These are phyloP conservation scores for Populus hybrid DNA, from an alignment of 441 rosid genomes.

Conservation along the genomic window DNA sequence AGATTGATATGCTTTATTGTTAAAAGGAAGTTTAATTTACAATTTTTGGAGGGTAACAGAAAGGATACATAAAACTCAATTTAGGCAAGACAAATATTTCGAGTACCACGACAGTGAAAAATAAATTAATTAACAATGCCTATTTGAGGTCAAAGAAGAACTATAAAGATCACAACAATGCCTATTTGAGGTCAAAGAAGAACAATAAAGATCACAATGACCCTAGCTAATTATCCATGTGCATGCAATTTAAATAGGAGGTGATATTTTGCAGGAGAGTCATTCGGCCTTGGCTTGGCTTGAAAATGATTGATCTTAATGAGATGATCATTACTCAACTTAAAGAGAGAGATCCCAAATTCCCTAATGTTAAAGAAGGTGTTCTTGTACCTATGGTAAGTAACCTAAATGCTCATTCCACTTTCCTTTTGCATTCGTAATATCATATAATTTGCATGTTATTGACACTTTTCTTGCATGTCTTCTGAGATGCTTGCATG, in stretches of 20 bases:
- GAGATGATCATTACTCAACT: conserved; percentile 75
- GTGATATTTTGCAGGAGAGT: conserved; percentile 61
- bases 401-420: background rate
- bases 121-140: background rate
- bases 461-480: background rate
- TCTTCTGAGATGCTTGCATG: background rate
- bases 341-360: conserved; percentile 65
- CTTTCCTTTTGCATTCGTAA: background rate
- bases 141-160: no score
- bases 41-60: background rate
- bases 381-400: conserved; percentile 72
- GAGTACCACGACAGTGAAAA: background rate
- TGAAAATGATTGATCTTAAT: conserved; percentile 88
- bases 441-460: background rate
- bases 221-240: background rate
- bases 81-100: background rate
- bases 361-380: conserved; percentile 69
- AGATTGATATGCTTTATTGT: background rate
- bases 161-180: no score
- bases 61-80: no score
- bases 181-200: background rate
- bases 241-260: background rate
- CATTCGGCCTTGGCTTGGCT: conserved; percentile 88
- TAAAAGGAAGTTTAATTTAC: no score
- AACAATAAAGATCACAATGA: background rate